A percentile compares a stretch with the other conserved stretches of the same genome.
These are phyloP conservation scores for Chiua sp. DNA, from an alignment of 1,284 basidiomycete genomes.

Conservation along the genomic window DNA sequence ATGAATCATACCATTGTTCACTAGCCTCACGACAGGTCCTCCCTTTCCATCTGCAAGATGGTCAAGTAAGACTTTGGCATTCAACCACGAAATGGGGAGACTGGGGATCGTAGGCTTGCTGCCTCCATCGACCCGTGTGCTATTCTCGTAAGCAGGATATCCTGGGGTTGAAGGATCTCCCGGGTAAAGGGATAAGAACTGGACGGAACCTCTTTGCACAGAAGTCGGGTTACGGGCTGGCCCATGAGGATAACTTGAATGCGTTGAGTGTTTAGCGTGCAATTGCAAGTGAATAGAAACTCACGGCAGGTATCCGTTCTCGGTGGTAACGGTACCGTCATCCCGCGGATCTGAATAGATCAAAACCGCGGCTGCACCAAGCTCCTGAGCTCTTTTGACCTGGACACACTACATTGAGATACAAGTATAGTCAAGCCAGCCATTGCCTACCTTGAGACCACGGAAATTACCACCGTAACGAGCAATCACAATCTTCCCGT, in stretches of 20 bases:
- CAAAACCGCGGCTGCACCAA: slow-evolving; percentile 63
- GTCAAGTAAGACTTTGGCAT: slow-evolving; percentile 52
- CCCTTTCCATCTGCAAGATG: slow-evolving; percentile 44
- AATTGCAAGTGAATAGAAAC: slow-evolving; percentile 8
- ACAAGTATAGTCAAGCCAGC: not conserved
- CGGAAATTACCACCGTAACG: slow-evolving; percentile 75
- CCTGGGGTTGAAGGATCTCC: slow-evolving; percentile 77
- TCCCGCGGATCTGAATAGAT: slow-evolving; percentile 81
- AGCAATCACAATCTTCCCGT: slow-evolving; percentile 69
- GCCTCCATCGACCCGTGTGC: slow-evolving; percentile 59
- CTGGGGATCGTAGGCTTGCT: slow-evolving; percentile 76
- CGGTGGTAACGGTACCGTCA: slow-evolving; percentile 71
- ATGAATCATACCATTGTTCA: slow-evolving; percentile 50
- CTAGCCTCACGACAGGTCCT: slow-evolving; percentile 45
- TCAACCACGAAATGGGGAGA: slow-evolving; percentile 61
- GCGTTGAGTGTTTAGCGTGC: slow-evolving; percentile 10
- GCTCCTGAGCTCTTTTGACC: slow-evolving; percentile 72
- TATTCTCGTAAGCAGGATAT: slow-evolving; percentile 75
- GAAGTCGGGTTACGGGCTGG: slow-evolving; percentile 74
- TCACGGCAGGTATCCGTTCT: slow-evolving; percentile 62
- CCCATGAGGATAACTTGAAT: slow-evolving; percentile 62
- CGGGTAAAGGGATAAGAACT: slow-evolving; percentile 73
- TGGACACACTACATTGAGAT: slow-evolving; percentile 30
- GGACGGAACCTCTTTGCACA: slow-evolving; percentile 78
- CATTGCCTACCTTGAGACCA: slow-evolving; percentile 59